Conservation (phyloP, 176 grass and related monocot species). For the Aegilops longissima region DNA sequence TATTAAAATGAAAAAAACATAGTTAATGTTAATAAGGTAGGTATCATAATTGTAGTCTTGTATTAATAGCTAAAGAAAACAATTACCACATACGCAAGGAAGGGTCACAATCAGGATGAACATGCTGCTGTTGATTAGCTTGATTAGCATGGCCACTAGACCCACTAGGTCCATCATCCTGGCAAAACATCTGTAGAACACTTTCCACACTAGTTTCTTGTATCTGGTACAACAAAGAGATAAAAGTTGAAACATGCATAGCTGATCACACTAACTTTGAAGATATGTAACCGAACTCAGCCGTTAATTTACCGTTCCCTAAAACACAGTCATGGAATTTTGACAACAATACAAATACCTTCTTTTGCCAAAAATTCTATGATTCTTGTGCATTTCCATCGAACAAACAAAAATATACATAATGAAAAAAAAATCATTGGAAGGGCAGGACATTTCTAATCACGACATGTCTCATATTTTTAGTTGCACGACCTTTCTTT, state of each 20-base stretch:
- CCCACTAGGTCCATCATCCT: conserved; percentile 42
- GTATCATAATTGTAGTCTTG: background rate
- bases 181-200: conserved; percentile 33
- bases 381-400: background rate
- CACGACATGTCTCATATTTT: background rate
- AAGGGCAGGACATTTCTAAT: background rate
- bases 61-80: background rate
- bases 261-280: background rate
- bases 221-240: conserved; percentile 40
- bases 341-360: background rate
- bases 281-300: background rate
- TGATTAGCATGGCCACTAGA: conserved; percentile 36
- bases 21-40: too few species aligned
- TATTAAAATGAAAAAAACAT: too few species aligned
- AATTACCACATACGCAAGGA: conserved; percentile 56
- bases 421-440: background rate
- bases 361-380: background rate
- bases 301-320: background rate
- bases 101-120: conserved; percentile 41
- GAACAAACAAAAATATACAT: background rate
- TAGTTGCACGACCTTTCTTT: background rate
- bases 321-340: background rate
- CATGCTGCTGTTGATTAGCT: conserved; percentile 31
- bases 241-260: background rate
- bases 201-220: conserved; percentile 46